Evolutionary conservation across 2,329 filamentous ascomycete genomes (phyloP), one percentile per base, ranked within the genome.

Genomic region (Colletotrichum acutatum): DNA sequence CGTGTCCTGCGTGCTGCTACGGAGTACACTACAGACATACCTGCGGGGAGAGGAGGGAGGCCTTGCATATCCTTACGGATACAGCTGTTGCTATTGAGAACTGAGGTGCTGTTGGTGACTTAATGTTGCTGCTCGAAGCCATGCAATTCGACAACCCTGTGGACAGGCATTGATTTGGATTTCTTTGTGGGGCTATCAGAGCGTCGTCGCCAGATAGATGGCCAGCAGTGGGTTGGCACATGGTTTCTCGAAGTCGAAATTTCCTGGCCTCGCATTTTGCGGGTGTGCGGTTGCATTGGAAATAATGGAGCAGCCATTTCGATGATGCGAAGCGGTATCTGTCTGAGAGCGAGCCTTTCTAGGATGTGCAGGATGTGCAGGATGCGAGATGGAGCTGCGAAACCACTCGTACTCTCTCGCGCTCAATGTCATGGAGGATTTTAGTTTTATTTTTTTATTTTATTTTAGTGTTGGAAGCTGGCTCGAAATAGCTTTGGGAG

Each of bases 121-220:
- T 34, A 12, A 56, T 68, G 53, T 63, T 58, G 60, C 64, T 28
- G 26, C 66, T 63, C 66, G 60, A 65, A 34, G 26, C 66, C 66
- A 71, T 73, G 60, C 67, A 56, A 61, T 58, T 19, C 58, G 42
- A 28, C 32, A 46, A 73, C 67, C 67, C 56, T 73, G 66, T 53
- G 66, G 57, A 60, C 71, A 70, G 66, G 71, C 66, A 73, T 73
- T 73, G 67, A 73, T 70, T 72, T 72, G 70, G 69, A 69, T 72
- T 72, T 69, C 14, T 12, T 19, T 61, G 71, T 71, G 66, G 71
- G 70, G 46, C 49, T 24, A 70, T 61, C 60, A 61, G 42, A 64
- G 66, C 66, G 42, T 37, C 26, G 68, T 69, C 30, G 59, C 66
- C 52, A 69, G 69, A 62, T 69, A 60, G 60, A 71, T 66, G 71